These are phyloP conservation scores for Cynanchum wilfordii DNA, from an alignment of 257 asterid genomes.

Conservation along the genomic window DNA sequence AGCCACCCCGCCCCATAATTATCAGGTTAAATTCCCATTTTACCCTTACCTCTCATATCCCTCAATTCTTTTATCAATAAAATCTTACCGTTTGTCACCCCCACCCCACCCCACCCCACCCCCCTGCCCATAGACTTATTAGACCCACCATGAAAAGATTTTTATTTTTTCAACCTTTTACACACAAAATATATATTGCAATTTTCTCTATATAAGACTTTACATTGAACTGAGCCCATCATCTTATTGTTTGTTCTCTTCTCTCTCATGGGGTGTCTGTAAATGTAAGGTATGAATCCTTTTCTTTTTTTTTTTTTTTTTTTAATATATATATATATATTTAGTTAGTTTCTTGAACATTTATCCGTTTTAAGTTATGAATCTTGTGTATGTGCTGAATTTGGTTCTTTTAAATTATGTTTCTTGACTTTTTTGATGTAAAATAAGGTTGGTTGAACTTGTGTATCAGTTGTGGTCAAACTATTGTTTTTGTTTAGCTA, in stretches of 20 bases:
- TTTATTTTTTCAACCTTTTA: constrained; percentile 18
- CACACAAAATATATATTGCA: constrained; percentile 8
- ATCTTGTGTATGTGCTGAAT: not conserved
- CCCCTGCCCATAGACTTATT: not conserved
- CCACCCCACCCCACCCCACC: not conserved
- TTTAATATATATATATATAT: not conserved
- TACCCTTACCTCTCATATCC: no score
- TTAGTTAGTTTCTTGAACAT: not conserved
- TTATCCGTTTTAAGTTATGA: not conserved
- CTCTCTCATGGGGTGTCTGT: constrained; percentile 25
- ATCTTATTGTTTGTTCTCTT: constrained; percentile 11
- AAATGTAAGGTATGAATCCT: constrained; percentile 25
- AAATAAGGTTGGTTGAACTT: not conserved
- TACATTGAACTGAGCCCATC: not conserved
- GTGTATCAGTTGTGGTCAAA: constrained; percentile 11
- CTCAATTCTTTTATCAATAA: no score
- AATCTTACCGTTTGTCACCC: no score
- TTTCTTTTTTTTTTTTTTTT: not conserved
- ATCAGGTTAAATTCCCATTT: constrained; percentile 7
- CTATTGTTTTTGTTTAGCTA: not conserved
- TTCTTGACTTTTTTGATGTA: constrained; percentile 1
- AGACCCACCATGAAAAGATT: constrained; percentile 41
- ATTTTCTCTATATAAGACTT: constrained; percentile 18
- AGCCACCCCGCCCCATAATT: no score
- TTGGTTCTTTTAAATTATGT: constrained; percentile 22